A percentile compares a stretch with the other conserved stretches of the same genome.
Evolutionary conservation across 768 basidiomycete genomes (phyloP).

Genomic region (Suillus subalutaceus): DNA sequence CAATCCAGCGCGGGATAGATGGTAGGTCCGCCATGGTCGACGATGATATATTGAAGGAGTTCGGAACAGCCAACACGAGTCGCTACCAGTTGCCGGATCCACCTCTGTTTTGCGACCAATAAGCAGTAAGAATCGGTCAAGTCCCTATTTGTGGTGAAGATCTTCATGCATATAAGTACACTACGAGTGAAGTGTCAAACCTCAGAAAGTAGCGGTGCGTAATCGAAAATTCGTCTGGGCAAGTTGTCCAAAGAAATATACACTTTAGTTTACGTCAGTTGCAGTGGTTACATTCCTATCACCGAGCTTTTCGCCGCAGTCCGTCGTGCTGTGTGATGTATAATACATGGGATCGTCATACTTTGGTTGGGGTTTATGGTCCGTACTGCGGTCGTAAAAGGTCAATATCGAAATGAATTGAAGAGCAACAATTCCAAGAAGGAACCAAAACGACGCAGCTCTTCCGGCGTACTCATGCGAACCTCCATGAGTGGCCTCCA

Average conservation of each 20-base stretch:
- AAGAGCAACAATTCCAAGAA: conserved; percentile 39
- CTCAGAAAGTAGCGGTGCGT: background rate
- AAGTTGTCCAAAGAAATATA: background rate
- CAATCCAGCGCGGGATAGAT: too few relatives aligned
- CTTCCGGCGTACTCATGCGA: conserved; percentile 40
- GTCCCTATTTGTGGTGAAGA: background rate
- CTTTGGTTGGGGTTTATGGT: conserved; percentile 9
- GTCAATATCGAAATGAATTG: conserved; percentile 34
- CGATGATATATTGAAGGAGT: too few relatives aligned
- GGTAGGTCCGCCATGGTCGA: too few relatives aligned
- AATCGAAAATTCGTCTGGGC: background rate
- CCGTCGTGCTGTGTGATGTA: background rate
- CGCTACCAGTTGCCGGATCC: background rate
- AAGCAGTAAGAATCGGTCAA: background rate
- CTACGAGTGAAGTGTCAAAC: background rate
- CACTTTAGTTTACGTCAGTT: background rate
- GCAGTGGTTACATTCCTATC: background rate
- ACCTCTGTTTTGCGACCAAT: background rate
- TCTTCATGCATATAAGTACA: background rate
- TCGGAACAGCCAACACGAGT: too few relatives aligned
- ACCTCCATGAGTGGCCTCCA: conserved; percentile 39
- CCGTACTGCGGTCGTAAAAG: conserved; percentile 36
- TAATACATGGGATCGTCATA: background rate
- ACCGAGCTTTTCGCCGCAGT: background rate
- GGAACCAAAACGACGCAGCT: conserved; percentile 48